Percentiles rank a stretch among this genome's conserved stretches.
Conservation (phyloP, 2,329 filamentous ascomycete species). For the Cercospora berteroae region DNA sequence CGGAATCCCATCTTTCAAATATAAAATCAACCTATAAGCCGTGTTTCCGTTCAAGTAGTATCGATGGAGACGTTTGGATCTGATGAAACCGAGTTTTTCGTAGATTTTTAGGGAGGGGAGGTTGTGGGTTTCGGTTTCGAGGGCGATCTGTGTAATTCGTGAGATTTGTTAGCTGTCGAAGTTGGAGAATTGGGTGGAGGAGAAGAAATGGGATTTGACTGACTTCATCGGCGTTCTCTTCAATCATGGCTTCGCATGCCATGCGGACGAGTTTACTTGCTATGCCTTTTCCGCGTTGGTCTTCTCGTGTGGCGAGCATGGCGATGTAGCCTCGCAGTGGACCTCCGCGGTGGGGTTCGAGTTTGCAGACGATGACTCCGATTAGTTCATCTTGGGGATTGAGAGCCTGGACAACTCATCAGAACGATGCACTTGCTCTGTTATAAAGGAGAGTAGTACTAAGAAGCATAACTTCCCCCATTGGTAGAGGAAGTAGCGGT, state of each 20-base stretch:
- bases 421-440: background rate
- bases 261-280: slow-evolving; percentile 81
- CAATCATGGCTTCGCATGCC: slow-evolving; percentile 88
- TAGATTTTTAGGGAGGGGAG: slow-evolving; percentile 86
- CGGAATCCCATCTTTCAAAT: slow-evolving; percentile 63
- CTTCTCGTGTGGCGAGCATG: slow-evolving; percentile 88
- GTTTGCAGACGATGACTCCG: slow-evolving; percentile 91
- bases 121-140: slow-evolving; percentile 95
- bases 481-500: slow-evolving; percentile 95
- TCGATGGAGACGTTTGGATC: slow-evolving; percentile 87
- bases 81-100: slow-evolving; percentile 84
- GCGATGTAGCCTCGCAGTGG: slow-evolving; percentile 93
- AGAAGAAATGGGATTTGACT: no score
- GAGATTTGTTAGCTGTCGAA: background rate
- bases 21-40: slow-evolving; percentile 82
- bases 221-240: slow-evolving; percentile 78
- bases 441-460: slow-evolving; percentile 50
- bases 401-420: slow-evolving; percentile 41
- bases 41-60: slow-evolving; percentile 98
- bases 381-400: slow-evolving; percentile 64
- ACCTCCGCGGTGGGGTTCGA: slow-evolving; percentile 84
- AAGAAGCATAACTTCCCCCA: slow-evolving; percentile 98
- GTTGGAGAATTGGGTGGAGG: no score
- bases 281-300: slow-evolving; percentile 79
- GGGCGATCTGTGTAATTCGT: slow-evolving; percentile 63